Conservation (phyloP, 2,329 filamentous ascomycete genomes). For the Fusarium foetens region DNA sequence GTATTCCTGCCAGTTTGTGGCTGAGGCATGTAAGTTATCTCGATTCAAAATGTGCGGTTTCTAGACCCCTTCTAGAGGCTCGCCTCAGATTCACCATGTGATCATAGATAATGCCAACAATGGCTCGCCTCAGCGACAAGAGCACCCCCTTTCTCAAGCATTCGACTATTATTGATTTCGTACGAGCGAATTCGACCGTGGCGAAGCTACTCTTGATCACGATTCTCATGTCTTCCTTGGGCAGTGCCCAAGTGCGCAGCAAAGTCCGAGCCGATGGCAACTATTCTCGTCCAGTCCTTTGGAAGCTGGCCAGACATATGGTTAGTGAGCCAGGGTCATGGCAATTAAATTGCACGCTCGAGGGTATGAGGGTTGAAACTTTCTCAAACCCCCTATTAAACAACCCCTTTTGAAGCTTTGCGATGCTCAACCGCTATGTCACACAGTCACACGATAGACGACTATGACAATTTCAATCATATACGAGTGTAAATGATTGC, state of each 20-base stretch:
- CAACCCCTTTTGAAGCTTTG: not conserved
- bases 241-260: not conserved
- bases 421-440: not conserved
- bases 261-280: not conserved
- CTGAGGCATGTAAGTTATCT: not conserved
- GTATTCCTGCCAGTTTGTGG: not conserved
- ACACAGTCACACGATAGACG: conserved; percentile 1
- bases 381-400: not conserved
- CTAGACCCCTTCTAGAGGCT: not conserved
- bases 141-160: not conserved
- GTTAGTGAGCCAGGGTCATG: not conserved
- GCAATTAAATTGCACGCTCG: not conserved
- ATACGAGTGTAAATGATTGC: not conserved
- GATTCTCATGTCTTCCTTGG: not conserved
- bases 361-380: conserved; percentile 10
- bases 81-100: not conserved
- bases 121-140: not conserved
- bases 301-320: not conserved
- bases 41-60: not conserved
- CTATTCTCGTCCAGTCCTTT: not conserved
- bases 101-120: not conserved
- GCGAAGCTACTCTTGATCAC: not conserved
- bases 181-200: not conserved
- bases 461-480: conserved; percentile 8
- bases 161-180: not conserved